Evolutionary conservation across 2,329 filamentous ascomycete genomes (phyloP).

Genomic region (Capronia epimyces): DNA sequence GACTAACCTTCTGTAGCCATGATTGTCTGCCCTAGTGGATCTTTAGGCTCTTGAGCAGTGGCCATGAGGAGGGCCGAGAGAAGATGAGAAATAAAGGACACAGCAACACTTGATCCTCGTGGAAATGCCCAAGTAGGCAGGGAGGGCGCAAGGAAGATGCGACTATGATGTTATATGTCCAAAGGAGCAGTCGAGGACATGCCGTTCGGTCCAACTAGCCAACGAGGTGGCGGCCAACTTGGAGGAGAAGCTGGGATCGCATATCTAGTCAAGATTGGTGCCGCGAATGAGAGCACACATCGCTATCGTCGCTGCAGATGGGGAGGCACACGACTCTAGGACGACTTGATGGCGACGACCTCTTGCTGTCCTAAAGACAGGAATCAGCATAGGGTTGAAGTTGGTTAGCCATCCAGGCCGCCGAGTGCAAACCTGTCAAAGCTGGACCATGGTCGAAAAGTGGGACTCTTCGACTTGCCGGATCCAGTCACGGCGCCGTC

Average conservation of each 20-base stretch:
- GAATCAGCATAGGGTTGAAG: background rate
- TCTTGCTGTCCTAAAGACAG: background rate
- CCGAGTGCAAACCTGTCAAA: no score
- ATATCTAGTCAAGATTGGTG: background rate
- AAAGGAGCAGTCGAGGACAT: background rate
- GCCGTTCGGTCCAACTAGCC: background rate
- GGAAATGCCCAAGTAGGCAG: background rate
- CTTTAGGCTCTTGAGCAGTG: background rate
- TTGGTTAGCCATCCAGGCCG: background rate
- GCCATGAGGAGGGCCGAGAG: background rate
- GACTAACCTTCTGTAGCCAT: slow-evolving; percentile 5
- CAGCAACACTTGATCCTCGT: background rate
- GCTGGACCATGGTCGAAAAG: background rate
- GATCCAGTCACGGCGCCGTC: background rate
- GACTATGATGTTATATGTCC: background rate
- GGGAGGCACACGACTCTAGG: background rate
- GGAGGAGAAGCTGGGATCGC: background rate
- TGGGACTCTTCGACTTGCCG: slow-evolving; percentile 8
- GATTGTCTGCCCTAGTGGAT: background rate
- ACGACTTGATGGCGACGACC: background rate
- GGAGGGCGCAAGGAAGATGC: background rate
- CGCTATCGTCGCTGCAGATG: background rate
- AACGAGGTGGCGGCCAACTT: background rate
- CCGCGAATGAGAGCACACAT: background rate
- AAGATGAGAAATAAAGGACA: no score